phyloP scores from a whole-genome alignment of 176 grass and related monocot species.

The Urochloa ruziziensis region DNA sequence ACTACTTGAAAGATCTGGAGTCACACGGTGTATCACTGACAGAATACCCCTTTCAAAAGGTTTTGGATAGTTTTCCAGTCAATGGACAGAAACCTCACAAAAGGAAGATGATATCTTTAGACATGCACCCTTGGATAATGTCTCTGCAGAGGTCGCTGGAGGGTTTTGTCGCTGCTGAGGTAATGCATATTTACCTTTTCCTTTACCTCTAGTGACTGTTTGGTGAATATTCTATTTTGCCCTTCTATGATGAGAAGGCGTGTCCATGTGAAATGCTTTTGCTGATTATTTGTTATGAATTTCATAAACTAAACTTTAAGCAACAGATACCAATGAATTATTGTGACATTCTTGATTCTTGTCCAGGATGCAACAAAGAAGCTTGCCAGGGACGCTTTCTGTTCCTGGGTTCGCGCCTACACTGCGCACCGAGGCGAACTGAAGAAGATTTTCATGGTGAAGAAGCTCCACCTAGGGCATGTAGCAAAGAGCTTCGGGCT shows the following conservation, averaged over 20 bases:
- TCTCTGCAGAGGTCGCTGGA: slow-evolving; percentile 79
- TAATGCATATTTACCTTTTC: slow-evolving; percentile 15
- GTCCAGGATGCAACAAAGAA: slow-evolving; percentile 58
- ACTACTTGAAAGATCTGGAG: slow-evolving; percentile 87
- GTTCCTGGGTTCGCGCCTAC: slow-evolving; percentile 88
- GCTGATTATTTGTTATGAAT: background rate
- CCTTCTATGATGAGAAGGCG: background rate
- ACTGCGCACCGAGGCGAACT: slow-evolving; percentile 86
- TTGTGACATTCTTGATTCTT: background rate
- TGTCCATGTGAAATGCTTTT: background rate
- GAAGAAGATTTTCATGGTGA: slow-evolving; percentile 93
- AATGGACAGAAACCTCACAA: slow-evolving; percentile 50
- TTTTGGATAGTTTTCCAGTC: slow-evolving; percentile 70
- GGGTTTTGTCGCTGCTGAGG: slow-evolving; percentile 65
- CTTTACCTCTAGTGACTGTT: background rate
- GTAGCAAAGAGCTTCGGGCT: slow-evolving; percentile 82
- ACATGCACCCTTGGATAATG: slow-evolving; percentile 93
- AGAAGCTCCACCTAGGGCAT: slow-evolving; percentile 93
- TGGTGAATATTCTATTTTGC: slow-evolving; percentile 9
- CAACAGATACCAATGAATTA: background rate
- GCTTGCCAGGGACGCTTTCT: slow-evolving; percentile 84
- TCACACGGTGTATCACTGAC: slow-evolving; percentile 65
- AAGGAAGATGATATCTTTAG: slow-evolving; percentile 68
- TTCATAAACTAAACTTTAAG: background rate
- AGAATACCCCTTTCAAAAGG: slow-evolving; percentile 83